Conservation (phyloP, 208 protist genomes). For the Perkinsela sp. region DNA sequence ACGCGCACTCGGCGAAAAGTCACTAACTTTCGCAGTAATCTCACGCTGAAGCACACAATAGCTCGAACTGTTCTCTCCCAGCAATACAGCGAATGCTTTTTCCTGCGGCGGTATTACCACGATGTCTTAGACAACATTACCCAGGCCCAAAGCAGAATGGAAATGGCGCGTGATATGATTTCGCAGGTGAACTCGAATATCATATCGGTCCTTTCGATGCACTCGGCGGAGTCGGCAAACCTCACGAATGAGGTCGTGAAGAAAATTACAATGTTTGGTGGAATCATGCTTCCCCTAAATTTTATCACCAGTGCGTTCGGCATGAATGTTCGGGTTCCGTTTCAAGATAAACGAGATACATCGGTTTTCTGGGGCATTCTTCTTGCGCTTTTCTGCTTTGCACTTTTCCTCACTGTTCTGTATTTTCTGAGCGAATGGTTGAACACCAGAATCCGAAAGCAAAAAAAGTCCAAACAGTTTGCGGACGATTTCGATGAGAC, state of each 20-base stretch:
- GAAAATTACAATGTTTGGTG: conserved; percentile 8
- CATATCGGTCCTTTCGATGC: conserved; percentile 3
- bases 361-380: conserved; percentile 8
- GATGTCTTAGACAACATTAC: conserved; percentile 8
- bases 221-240: conserved; percentile 3
- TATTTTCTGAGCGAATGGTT: neutral
- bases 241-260: conserved; percentile 7
- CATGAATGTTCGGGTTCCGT: conserved; percentile 62
- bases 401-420: neutral
- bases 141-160: conserved; percentile 1
- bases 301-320: conserved; percentile 46
- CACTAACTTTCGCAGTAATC: neutral
- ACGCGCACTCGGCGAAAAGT: neutral
- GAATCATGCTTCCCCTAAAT: conserved; percentile 28
- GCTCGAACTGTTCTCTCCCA: neutral
- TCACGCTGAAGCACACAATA: neutral
- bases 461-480: neutral
- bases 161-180: conserved; percentile 7
- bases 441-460: neutral
- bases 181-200: conserved; percentile 8
- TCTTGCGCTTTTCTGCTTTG: neutral
- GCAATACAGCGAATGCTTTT: neutral
- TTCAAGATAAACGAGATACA: conserved; percentile 14
- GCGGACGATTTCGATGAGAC: neutral
- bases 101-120: conserved; percentile 2